Evolutionary conservation across 2,329 filamentous ascomycete species (phyloP).

Genomic region (Pyrenochaeta sp.): DNA sequence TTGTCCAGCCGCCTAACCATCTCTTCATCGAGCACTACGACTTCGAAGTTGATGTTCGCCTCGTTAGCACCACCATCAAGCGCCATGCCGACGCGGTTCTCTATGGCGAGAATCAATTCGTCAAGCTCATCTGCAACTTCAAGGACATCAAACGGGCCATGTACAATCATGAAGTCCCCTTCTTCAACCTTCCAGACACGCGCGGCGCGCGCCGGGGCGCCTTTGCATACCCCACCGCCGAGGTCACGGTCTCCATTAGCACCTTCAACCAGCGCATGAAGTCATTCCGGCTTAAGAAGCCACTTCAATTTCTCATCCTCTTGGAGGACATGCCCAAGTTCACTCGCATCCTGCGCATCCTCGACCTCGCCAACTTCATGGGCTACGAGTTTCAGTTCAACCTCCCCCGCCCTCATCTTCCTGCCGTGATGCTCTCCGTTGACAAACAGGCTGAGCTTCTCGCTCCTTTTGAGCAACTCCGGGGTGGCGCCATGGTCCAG

Average conservation of each 20-base stretch:
- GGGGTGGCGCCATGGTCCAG: conserved; percentile 1
- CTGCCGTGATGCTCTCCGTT: background rate
- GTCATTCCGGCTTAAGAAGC: background rate
- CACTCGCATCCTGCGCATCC: conserved; percentile 6
- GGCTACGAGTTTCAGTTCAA: conserved; percentile 3
- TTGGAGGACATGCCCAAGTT: conserved; percentile 8
- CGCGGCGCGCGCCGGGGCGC: too few relatives aligned
- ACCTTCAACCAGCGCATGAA: background rate
- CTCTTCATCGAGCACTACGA: conserved; percentile 5
- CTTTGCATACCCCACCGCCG: conserved; percentile 2
- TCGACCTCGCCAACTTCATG: conserved; percentile 11
- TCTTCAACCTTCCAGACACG: too few relatives aligned
- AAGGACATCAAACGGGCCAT: background rate
- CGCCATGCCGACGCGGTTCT: conserved; percentile 1
- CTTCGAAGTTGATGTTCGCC: conserved; percentile 2
- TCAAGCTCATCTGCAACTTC: conserved; percentile 1
- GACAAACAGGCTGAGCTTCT: background rate
- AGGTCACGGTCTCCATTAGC: conserved; percentile 1
- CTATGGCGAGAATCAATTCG: conserved; percentile 2
- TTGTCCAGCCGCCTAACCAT: conserved; percentile 6
- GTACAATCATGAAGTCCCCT: conserved; percentile 6
- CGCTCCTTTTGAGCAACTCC: conserved; percentile 3
- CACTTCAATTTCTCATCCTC: conserved; percentile 2
- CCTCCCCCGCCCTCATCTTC: background rate
- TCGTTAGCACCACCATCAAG: background rate